These are phyloP conservation scores for Pichia sp. DNA, from an alignment of 1,139 yeast species.

Conservation along the genomic window DNA sequence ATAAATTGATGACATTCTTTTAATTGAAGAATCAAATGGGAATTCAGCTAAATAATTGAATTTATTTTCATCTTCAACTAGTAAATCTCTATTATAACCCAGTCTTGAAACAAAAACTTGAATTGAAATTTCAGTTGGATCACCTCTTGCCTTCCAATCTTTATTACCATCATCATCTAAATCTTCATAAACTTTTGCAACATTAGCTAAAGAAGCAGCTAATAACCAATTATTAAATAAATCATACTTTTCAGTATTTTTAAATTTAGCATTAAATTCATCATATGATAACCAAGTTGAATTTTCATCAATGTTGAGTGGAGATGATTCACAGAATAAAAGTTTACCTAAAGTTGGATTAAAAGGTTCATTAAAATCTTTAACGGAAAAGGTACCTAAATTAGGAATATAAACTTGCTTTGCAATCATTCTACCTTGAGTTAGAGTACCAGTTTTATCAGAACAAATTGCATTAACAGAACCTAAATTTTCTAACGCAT, in stretches of 20 bases:
- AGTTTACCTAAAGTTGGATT: conserved; percentile 66
- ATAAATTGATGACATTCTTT: conserved; percentile 67
- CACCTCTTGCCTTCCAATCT: conserved; percentile 73
- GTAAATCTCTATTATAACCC: conserved; percentile 39
- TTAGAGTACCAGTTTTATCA: conserved; percentile 77
- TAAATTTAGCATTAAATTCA: conserved; percentile 17
- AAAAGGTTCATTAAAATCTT: conserved; percentile 59
- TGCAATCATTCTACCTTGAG: conserved; percentile 75
- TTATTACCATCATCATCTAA: conserved; percentile 35
- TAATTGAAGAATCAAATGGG: conserved; percentile 74
- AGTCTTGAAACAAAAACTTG: conserved; percentile 63
- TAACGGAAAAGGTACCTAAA: conserved; percentile 58
- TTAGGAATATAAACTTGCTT: conserved; percentile 73
- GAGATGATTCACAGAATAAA: conserved; percentile 37
- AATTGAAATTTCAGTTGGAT: conserved; percentile 80
- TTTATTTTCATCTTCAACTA: conserved; percentile 33
- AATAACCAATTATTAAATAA: conserved; percentile 44
- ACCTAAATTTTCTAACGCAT: conserved; percentile 74
- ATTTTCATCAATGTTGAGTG: conserved; percentile 28
- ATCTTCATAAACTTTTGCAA: conserved; percentile 51
- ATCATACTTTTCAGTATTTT: conserved; percentile 22
- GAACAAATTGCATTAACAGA: conserved; percentile 79
- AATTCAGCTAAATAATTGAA: conserved; percentile 52
- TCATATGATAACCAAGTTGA: conserved; percentile 30
- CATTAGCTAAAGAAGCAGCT: conserved; percentile 66